Percentiles rank a stretch among this genome's conserved stretches.
Evolutionary conservation across 306 rosid species (phyloP).

Genomic region (Cucumis cinereus): DNA sequence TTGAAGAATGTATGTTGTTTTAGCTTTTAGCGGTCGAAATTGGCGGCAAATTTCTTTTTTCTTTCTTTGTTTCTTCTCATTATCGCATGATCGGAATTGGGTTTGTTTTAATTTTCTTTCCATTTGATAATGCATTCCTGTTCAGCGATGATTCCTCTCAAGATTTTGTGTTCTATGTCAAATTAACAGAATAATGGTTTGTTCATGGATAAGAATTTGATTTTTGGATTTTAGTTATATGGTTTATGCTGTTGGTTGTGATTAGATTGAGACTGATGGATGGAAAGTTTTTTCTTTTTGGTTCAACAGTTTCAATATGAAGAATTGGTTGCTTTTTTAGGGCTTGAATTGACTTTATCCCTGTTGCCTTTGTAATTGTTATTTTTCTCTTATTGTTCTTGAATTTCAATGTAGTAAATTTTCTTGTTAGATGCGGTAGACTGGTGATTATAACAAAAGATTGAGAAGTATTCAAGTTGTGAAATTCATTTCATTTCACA

Average conservation of each 20-base stretch:
- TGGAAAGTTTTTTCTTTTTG: neutral
- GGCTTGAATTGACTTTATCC: constrained; percentile 1
- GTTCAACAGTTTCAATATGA: neutral
- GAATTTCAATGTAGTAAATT: neutral
- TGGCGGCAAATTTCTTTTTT: neutral
- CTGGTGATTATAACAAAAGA: constrained; percentile 14
- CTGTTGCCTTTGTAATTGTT: constrained; percentile 2
- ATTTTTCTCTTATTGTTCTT: neutral
- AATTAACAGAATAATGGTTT: neutral
- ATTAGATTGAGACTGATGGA: neutral
- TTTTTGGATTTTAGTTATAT: neutral
- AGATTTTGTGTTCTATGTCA: neutral
- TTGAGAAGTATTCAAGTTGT: constrained; percentile 9
- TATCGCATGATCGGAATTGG: neutral
- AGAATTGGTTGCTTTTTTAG: neutral
- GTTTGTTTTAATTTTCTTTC: neutral
- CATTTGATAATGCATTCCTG: neutral
- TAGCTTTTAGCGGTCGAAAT: neutral
- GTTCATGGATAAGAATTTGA: neutral
- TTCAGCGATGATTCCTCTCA: neutral
- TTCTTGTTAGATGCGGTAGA: constrained; percentile 28
- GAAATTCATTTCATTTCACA: neutral
- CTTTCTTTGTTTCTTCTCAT: neutral
- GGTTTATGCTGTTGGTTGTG: neutral
- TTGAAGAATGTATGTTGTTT: neutral